Conservation (phyloP, 2,329 filamentous ascomycete genomes). For the Paecilomyces variotii region DNA sequence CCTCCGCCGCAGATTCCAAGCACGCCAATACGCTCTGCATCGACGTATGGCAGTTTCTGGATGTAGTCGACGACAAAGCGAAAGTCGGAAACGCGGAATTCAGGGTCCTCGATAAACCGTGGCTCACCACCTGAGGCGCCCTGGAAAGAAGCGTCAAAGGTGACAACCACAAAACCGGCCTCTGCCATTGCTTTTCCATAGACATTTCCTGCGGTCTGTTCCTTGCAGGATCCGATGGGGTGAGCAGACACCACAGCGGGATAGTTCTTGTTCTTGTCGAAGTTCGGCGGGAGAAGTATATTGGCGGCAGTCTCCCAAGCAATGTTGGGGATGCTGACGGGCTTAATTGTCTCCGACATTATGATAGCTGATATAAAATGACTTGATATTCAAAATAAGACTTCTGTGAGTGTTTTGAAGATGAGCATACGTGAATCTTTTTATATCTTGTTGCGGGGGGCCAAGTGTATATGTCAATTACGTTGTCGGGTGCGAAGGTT, state of each 20-base stretch:
- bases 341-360: neutral
- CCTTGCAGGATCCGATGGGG: slow-evolving; percentile 15
- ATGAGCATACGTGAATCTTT: too few species aligned
- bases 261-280: slow-evolving; percentile 9
- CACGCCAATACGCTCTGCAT: slow-evolving; percentile 14
- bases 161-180: slow-evolving; percentile 1
- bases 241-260: slow-evolving; percentile 13
- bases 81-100: slow-evolving; percentile 15
- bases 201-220: slow-evolving; percentile 14
- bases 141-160: slow-evolving; percentile 17
- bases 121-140: slow-evolving; percentile 15
- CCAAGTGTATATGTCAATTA: too few species aligned
- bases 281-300: slow-evolving; percentile 9
- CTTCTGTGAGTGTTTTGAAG: too few species aligned
- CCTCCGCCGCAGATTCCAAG: slow-evolving; percentile 16
- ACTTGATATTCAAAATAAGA: too few species aligned
- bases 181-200: slow-evolving; percentile 12
- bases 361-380: neutral
- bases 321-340: slow-evolving; percentile 11
- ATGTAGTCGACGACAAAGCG: slow-evolving; percentile 15
- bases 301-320: slow-evolving; percentile 9
- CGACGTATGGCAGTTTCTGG: slow-evolving; percentile 12
- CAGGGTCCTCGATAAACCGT: slow-evolving; percentile 15
- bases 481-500: too few species aligned
- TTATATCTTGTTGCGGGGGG: too few species aligned